Conservation (phyloP, 768 basidiomycete species). For the Lactifluus hygrophoroides region DNA sequence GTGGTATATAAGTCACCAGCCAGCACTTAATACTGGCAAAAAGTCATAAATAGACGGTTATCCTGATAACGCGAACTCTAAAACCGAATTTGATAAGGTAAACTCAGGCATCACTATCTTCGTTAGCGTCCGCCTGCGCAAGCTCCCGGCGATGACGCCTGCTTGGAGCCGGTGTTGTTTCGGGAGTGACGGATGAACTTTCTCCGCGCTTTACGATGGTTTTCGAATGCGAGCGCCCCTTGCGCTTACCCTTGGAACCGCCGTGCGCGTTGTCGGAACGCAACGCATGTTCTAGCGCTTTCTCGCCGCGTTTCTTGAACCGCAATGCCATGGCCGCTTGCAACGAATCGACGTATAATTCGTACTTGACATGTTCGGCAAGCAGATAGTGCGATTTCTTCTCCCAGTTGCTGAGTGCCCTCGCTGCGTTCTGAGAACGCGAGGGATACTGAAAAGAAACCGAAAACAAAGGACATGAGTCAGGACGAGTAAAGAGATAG, state of each 20-base stretch:
- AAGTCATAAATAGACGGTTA: neutral
- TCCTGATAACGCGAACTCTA: neutral
- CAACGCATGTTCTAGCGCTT: constrained; percentile 57
- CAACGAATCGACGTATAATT: constrained; percentile 88
- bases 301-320: constrained; percentile 86
- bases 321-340: constrained; percentile 75
- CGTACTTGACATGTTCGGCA: constrained; percentile 92
- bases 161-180: neutral
- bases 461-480: neutral
- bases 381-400: constrained; percentile 83
- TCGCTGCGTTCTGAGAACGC: constrained; percentile 62
- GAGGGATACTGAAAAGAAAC: constrained; percentile 58
- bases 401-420: constrained; percentile 87
- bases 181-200: neutral
- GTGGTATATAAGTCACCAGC: constrained; percentile 13
- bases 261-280: constrained; percentile 21
- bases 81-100: neutral
- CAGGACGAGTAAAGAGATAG: constrained; percentile 4
- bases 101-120: constrained; percentile 1
- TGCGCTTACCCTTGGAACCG: constrained; percentile 30
- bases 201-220: constrained; percentile 43
- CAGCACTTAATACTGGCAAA: neutral
- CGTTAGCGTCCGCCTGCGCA: constrained; percentile 4
- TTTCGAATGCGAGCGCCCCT: constrained; percentile 34
- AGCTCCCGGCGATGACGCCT: constrained; percentile 11